phyloP scores from a whole-genome alignment of 108 stramenopile genomes.

The Schizochytrium sp. region DNA sequence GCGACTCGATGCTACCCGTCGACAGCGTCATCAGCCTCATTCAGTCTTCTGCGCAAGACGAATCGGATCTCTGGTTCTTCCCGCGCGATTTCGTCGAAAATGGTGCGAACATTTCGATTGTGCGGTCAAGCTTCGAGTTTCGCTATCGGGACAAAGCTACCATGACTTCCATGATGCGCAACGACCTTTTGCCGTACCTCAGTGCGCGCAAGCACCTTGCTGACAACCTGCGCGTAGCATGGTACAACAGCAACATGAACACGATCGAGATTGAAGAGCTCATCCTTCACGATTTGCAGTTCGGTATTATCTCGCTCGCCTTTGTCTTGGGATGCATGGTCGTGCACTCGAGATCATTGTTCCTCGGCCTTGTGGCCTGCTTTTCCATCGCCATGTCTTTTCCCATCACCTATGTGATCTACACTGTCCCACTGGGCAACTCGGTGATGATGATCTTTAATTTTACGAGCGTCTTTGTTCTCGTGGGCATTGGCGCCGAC shows the following conservation, averaged over 20 bases:
- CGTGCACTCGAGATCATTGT: background rate
- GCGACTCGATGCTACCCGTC: background rate
- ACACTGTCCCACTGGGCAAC: background rate
- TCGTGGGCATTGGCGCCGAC: constrained; percentile 2
- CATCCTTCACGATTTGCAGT: background rate
- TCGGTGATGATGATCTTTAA: constrained; percentile 10
- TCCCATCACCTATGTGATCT: constrained; percentile 6
- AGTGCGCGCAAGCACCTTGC: background rate
- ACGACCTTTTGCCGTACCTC: background rate
- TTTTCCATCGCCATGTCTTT: background rate
- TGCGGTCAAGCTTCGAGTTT: background rate
- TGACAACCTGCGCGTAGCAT: background rate
- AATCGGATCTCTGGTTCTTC: background rate
- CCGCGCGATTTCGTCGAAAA: background rate
- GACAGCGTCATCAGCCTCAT: background rate
- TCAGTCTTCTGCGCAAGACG: background rate
- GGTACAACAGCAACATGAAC: background rate
- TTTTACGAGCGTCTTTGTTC: background rate
- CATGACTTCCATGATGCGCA: background rate
- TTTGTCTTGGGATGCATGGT: background rate
- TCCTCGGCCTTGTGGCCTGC: background rate
- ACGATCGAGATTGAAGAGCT: background rate
- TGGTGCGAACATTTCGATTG: background rate
- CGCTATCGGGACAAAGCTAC: background rate
- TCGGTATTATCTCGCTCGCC: background rate